Evolutionary conservation across 441 rosid genomes (phyloP).

Genomic region (Omphalea diandra): DNA sequence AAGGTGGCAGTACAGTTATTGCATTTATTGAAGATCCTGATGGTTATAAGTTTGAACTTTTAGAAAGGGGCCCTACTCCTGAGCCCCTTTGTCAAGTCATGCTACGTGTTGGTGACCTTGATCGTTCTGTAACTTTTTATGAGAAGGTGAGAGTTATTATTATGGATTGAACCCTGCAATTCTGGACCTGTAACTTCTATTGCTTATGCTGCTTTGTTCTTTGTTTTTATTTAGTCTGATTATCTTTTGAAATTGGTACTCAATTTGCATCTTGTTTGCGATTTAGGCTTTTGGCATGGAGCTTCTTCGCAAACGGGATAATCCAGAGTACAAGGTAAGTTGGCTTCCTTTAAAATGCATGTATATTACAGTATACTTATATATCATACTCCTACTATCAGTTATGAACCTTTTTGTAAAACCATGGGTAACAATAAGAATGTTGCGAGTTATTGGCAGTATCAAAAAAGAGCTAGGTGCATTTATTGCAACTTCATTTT

Average conservation of each 20-base stretch:
- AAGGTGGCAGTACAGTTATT: slow-evolving; percentile 78
- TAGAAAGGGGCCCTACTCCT: slow-evolving; percentile 85
- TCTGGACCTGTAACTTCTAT: not conserved
- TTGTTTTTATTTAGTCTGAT: not conserved
- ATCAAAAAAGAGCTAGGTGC: no score
- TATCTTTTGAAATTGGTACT: not conserved
- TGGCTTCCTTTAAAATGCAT: slow-evolving; percentile 4
- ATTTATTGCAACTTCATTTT: not conserved
- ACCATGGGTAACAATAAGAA: no score
- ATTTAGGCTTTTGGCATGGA: slow-evolving; percentile 96
- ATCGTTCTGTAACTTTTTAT: slow-evolving; percentile 74
- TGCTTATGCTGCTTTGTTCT: not conserved
- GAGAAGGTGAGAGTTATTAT: slow-evolving; percentile 57
- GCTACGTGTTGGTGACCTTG: slow-evolving; percentile 98
- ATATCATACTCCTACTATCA: no score
- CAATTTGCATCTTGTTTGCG: slow-evolving; percentile 13
- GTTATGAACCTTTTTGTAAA: no score
- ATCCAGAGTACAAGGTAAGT: slow-evolving; percentile 84
- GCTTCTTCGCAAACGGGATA: slow-evolving; percentile 80
- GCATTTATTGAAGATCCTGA: slow-evolving; percentile 96
- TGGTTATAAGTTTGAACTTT: slow-evolving; percentile 91
- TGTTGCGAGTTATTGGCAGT: no score
- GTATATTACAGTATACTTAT: not conserved
- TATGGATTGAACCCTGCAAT: not conserved
- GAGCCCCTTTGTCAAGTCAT: slow-evolving; percentile 96